Percentiles rank a stretch among this genome's conserved stretches.
These are phyloP conservation scores for Gamarada debralockiae DNA, from an alignment of 495 filamentous ascomycete species.

Conservation along the genomic window DNA sequence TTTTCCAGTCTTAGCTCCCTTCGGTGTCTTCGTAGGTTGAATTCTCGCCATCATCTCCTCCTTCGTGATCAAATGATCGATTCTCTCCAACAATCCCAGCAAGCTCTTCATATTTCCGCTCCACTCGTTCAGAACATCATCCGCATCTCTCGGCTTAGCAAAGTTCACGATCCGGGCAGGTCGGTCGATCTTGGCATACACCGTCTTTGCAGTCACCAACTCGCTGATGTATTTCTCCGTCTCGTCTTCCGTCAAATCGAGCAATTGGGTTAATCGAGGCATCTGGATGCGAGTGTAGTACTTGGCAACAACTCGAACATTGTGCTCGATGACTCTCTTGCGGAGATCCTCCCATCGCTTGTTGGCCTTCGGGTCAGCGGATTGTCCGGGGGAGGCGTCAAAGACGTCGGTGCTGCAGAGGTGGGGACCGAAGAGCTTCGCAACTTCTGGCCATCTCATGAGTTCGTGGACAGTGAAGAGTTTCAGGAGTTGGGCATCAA, in stretches of 20 bases:
- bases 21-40: constrained; percentile 46
- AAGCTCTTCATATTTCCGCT: constrained; percentile 98
- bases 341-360: constrained; percentile 89
- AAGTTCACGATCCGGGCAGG: constrained; percentile 90
- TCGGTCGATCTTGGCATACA: constrained; percentile 96
- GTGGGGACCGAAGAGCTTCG: constrained; percentile 80
- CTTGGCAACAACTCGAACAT: constrained; percentile 93
- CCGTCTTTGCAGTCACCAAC: constrained; percentile 91
- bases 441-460: constrained; percentile 95
- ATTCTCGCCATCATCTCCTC: constrained; percentile 99
- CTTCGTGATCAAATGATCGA: constrained; percentile 98
- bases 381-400: constrained; percentile 52
- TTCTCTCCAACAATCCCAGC: constrained; percentile 84
- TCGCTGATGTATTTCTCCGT: constrained; percentile 97
- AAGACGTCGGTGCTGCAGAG: constrained; percentile 93
- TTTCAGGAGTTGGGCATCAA: constrained; percentile 78
- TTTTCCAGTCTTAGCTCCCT: constrained; percentile 20
- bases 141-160: constrained; percentile 88
- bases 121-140: constrained; percentile 98
- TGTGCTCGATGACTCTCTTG: constrained; percentile 98
- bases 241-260: constrained; percentile 91
- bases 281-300: constrained; percentile 98
- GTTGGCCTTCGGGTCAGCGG: constrained; percentile 70
- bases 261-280: constrained; percentile 78
- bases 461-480: constrained; percentile 93